Conservation (phyloP, 78 protist species). For the Fonticula alba region DNA sequence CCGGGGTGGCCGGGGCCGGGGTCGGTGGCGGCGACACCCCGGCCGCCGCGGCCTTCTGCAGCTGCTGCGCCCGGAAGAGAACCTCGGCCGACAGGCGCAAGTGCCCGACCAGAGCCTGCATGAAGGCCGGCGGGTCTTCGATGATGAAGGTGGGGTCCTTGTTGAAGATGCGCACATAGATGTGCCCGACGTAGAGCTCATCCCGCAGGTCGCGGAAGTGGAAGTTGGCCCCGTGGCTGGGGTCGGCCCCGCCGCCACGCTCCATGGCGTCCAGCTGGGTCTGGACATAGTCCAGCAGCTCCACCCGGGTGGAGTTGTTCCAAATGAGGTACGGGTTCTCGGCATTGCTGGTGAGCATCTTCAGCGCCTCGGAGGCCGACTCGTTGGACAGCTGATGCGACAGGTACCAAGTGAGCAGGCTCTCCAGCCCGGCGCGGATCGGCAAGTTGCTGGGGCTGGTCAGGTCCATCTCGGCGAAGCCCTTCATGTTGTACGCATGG, state of each 20-base stretch:
- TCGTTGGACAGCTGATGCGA: not conserved
- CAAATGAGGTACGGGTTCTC: constrained; percentile 54
- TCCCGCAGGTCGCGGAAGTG: not conserved
- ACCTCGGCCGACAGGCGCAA: not conserved
- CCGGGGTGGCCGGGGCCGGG: too few species aligned
- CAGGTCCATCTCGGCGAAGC: too few species aligned
- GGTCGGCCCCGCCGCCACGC: not conserved
- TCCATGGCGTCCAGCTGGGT: not conserved
- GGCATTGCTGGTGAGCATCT: constrained; percentile 6
- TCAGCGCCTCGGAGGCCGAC: too few species aligned
- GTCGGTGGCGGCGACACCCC: too few species aligned
- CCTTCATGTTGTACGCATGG: too few species aligned
- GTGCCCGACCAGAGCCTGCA: not conserved
- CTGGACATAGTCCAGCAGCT: constrained; percentile 12
- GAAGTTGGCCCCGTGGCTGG: not conserved
- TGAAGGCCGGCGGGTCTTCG: not conserved
- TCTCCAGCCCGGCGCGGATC: not conserved
- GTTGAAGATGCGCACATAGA: constrained; percentile 40
- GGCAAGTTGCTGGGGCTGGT: not conserved
- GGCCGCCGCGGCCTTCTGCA: too few species aligned
- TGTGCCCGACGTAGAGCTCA: constrained; percentile 24
- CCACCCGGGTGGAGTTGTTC: constrained; percentile 39
- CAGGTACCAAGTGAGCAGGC: constrained; percentile 1
- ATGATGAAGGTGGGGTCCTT: constrained; percentile 4
- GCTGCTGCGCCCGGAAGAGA: too few species aligned